phyloP scores from a whole-genome alignment of 2,329 filamentous ascomycete genomes.

The Aspergillus clavatus region DNA sequence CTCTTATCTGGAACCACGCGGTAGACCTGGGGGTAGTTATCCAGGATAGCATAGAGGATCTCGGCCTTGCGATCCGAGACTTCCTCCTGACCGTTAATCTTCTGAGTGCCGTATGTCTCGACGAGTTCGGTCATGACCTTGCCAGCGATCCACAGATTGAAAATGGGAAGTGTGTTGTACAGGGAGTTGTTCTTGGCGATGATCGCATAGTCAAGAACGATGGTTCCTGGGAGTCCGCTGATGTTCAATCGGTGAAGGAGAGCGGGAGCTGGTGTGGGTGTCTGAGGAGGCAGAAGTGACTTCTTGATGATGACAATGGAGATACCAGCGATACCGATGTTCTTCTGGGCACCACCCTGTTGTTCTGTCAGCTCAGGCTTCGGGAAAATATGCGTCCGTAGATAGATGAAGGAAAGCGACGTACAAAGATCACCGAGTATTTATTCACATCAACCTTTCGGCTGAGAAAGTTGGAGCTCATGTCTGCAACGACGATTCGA shows the following conservation, averaged over 20 bases:
- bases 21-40: slow-evolving; percentile 69
- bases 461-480: slow-evolving; percentile 91
- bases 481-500: slow-evolving; percentile 80
- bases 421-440: slow-evolving; percentile 78
- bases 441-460: slow-evolving; percentile 71
- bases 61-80: slow-evolving; percentile 69
- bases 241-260: slow-evolving; percentile 70
- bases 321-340: slow-evolving; percentile 79
- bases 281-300: slow-evolving; percentile 64
- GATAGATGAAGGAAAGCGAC: slow-evolving; percentile 11
- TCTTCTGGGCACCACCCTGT: slow-evolving; percentile 79
- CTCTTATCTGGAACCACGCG: slow-evolving; percentile 69
- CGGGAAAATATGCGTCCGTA: too few relatives aligned
- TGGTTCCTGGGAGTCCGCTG: slow-evolving; percentile 63
- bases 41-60: slow-evolving; percentile 71
- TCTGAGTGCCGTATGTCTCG: slow-evolving; percentile 56
- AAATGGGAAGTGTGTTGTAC: slow-evolving; percentile 94
- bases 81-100: slow-evolving; percentile 71
- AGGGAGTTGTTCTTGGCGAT: slow-evolving; percentile 90
- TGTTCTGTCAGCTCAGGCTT: slow-evolving; percentile 11
- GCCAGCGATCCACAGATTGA: slow-evolving; percentile 87
- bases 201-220: slow-evolving; percentile 71
- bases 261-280: slow-evolving; percentile 60
- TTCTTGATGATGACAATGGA: slow-evolving; percentile 84
- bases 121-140: slow-evolving; percentile 77